These are phyloP conservation scores for Crinitomyces ghanaensis DNA, from an alignment of 805 yeast species.

Conservation along the genomic window DNA sequence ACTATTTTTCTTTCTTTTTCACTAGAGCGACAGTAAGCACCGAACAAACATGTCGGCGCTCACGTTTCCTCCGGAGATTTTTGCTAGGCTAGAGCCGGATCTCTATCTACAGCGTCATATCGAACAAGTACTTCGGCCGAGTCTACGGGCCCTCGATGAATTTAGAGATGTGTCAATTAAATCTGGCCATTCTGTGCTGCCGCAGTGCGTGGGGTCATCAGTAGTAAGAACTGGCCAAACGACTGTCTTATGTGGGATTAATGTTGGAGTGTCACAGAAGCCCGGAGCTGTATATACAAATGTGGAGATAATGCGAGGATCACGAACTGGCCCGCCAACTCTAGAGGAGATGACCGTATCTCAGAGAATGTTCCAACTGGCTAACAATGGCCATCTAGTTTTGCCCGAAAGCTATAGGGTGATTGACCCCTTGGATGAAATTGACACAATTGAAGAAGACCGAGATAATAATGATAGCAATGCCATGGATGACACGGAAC, in stretches of 20 bases:
- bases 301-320: conserved; percentile 18
- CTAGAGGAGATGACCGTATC: conserved; percentile 19
- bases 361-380: conserved; percentile 50
- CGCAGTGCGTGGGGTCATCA: conserved; percentile 49
- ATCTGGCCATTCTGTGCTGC: conserved; percentile 11
- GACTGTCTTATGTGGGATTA: conserved; percentile 43
- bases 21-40: too few relatives aligned
- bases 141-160: conserved; percentile 54
- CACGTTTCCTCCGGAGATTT: conserved; percentile 67
- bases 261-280: conserved; percentile 13
- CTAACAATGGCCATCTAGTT: conserved; percentile 45
- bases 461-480: neutral
- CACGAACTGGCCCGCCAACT: conserved; percentile 27
- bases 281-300: conserved; percentile 15
- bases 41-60: conserved; percentile 27
- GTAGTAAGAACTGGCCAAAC: conserved; percentile 63
- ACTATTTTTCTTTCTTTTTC: neutral
- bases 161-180: conserved; percentile 44
- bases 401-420: conserved; percentile 28
- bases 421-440: conserved; percentile 18
- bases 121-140: conserved; percentile 62
- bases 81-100: conserved; percentile 80
- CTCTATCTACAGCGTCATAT: conserved; percentile 69
- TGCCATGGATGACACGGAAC: neutral
- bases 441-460: conserved; percentile 22